Base-by-base conservation (phyloP, 768 basidiomycete species). In the Leucocoprinus birnbaumii region DNA sequence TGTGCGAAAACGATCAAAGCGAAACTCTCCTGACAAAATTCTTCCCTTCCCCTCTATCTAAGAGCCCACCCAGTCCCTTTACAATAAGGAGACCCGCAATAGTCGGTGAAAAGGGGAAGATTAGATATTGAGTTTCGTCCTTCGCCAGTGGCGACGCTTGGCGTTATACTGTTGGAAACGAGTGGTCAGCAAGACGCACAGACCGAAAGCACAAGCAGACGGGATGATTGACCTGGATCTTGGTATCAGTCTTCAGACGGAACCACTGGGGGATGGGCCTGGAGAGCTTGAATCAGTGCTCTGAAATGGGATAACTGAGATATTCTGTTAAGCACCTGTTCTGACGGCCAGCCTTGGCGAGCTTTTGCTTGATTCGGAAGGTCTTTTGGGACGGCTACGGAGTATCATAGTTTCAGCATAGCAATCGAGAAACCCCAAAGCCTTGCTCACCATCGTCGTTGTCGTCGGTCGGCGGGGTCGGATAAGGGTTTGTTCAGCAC, bases 211-310 rank as follows among this genome's bases (percentile, higher is more conserved):
- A 27, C 31, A 24, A 42, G 3, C 13, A 14, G 4, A 43, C 37
- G 21, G 3, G 8, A 26, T 66, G 35, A 68, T 78, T 64, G 65
- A 91, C 91, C 76, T 93, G 90, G 63, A 92, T 95, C 81, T 97
- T 95, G 60, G 89, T 89, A 71, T 94, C 96, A 65, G 90, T 84
- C 83, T 97, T 98, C 59, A 95, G 79, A 62, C 94, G 93, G 86
- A 97, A 98, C 96, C 96, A 99, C 69, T 98, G 96, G 61, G 96
- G 97, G 59, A 99, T 98, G 59, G 96, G 97, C 70, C 91, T 94
- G 52, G 48, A 45, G 38, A 57, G 48, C 61, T 55, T 34, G 13
- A 41, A 45, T 48, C 51, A 40, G 18, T 34, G n/a, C 13, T 41
- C 21, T 16, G 14, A 19, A 24, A 35, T 34, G 41, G n/a, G n/a